A percentile compares a stretch with the other conserved stretches of the same genome.
Evolutionary conservation across 2,329 filamentous ascomycete species (phyloP).

Genomic region (Uncinocarpus reesii): DNA sequence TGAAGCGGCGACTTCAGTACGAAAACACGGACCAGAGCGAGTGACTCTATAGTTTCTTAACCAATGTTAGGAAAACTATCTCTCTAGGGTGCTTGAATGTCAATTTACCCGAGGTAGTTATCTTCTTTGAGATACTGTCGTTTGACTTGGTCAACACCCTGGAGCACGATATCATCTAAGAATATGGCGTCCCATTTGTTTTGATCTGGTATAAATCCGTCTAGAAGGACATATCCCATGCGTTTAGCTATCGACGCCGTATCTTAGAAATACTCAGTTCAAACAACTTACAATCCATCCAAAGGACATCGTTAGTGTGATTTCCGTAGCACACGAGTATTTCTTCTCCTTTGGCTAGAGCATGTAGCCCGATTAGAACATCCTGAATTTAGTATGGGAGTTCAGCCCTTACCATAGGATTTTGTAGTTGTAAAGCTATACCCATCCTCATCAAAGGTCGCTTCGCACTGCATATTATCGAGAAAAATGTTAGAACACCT

Average conservation of each 20-base stretch:
- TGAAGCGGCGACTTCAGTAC: constrained; percentile 35
- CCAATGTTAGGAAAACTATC: neutral
- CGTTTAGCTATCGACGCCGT: neutral
- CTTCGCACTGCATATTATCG: constrained; percentile 23
- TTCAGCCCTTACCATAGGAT: constrained; percentile 23
- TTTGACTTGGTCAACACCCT: constrained; percentile 23
- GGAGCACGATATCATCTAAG: constrained; percentile 35
- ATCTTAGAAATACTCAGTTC: constrained; percentile 2
- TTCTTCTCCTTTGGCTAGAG: constrained; percentile 33
- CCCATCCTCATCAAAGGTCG: constrained; percentile 28
- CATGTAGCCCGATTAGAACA: too few relatives aligned
- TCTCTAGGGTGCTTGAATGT: neutral
- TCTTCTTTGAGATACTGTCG: constrained; percentile 28
- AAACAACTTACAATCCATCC: constrained; percentile 38
- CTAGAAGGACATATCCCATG: constrained; percentile 18
- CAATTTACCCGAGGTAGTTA: constrained; percentile 33
- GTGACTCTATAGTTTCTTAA: constrained; percentile 33
- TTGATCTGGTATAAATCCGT: constrained; percentile 35
- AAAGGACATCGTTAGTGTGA: constrained; percentile 36
- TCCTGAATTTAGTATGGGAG: too few relatives aligned
- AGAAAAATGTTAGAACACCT: neutral
- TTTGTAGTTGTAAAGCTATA: constrained; percentile 31
- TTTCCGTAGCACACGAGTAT: constrained; percentile 37
- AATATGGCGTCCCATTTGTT: constrained; percentile 34
- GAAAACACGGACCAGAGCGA: constrained; percentile 32